phyloP scores from a whole-genome alignment of 805 yeast species.

The Priceomyces haplophilus region DNA sequence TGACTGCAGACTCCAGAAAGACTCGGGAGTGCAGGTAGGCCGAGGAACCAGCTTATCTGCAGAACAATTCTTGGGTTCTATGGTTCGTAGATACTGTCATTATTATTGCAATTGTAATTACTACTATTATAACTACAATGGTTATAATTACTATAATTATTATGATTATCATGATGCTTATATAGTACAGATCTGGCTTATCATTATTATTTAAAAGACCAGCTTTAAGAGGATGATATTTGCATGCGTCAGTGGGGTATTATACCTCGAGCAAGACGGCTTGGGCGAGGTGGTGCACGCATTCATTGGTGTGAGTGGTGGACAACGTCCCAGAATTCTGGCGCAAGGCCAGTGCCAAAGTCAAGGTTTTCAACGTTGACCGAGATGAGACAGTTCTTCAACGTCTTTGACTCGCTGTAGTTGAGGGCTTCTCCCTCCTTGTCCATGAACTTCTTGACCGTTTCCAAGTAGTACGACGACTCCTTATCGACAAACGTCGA shows the following conservation, averaged over 20 bases:
- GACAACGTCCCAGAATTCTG: conserved; percentile 6
- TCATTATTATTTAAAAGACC: background rate
- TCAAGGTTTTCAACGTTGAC: conserved; percentile 7
- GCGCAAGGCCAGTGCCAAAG: conserved; percentile 6
- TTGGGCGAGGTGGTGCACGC: no score
- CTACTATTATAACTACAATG: no score
- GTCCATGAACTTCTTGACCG: conserved; percentile 4
- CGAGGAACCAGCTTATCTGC: no score
- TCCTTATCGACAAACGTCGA: conserved; percentile 10
- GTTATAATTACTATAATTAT: no score
- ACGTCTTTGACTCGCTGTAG: conserved; percentile 6
- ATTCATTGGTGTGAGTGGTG: background rate
- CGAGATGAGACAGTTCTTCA: conserved; percentile 10
- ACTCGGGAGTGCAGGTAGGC: no score
- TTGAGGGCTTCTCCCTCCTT: conserved; percentile 3
- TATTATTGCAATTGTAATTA: no score
- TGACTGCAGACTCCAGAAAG: no score
- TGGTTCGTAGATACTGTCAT: no score
- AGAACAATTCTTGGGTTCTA: no score
- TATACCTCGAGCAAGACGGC: no score
- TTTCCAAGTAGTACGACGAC: conserved; percentile 10
- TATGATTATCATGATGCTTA: no score
- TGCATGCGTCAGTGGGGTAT: background rate
- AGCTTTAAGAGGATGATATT: background rate
- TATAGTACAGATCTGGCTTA: background rate